These are phyloP conservation scores for Linum trigynum DNA, from an alignment of 345 rosid genomes.

Conservation along the genomic window DNA sequence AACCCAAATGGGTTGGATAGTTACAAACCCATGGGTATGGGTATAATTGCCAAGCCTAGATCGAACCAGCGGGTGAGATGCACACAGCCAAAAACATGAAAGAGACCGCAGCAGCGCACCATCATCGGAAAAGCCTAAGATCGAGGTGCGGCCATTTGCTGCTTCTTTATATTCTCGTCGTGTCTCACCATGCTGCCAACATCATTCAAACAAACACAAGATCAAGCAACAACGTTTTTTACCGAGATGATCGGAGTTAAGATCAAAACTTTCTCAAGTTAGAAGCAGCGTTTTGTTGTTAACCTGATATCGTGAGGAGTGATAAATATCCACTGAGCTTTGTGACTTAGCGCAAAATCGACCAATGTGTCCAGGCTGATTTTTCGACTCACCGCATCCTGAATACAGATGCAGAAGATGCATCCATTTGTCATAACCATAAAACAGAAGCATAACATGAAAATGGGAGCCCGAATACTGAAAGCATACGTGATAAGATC, in stretches of 20 bases:
- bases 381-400: conserved; percentile 97
- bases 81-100: background rate
- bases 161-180: conserved; percentile 67
- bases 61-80: background rate
- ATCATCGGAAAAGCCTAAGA: conserved; percentile 21
- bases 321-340: conserved; percentile 93
- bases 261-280: too few relatives aligned
- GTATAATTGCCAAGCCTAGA: too few relatives aligned
- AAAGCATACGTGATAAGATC: background rate
- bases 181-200: conserved; percentile 63
- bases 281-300: too few relatives aligned
- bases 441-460: background rate
- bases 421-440: background rate
- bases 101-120: background rate
- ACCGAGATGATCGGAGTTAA: too few relatives aligned
- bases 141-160: conserved; percentile 93
- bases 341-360: conserved; percentile 74
- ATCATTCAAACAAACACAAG: background rate
- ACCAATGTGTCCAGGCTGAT: conserved; percentile 82
- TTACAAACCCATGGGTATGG: too few relatives aligned
- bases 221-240: background rate
- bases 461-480: background rate
- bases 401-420: conserved; percentile 12
- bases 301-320: conserved; percentile 98
- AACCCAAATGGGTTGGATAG: too few relatives aligned